Evolutionary conservation across 495 filamentous ascomycete genomes (phyloP).

Genomic region (Geoglossum glabrum): DNA sequence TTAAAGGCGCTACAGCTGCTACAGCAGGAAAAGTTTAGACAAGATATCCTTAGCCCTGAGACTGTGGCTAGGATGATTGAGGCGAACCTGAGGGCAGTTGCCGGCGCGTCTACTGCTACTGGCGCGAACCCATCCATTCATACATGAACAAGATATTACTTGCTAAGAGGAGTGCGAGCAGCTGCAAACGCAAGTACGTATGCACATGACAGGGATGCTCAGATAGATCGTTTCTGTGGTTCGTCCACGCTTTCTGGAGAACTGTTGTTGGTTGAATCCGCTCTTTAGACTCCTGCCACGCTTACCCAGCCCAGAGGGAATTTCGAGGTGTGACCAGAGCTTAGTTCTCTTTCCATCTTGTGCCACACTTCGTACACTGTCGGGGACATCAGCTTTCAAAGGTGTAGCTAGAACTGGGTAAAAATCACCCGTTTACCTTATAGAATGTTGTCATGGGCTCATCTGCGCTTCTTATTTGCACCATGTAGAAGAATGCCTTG

Average conservation of each 20-base stretch:
- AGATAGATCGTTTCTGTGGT: neutral
- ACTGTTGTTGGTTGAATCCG: neutral
- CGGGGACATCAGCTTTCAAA: neutral
- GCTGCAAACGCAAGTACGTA: neutral
- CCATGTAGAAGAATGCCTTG: constrained; percentile 81
- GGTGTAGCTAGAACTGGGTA: neutral
- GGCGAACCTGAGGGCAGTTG: constrained; percentile 16
- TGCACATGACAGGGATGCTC: neutral
- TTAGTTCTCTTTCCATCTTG: constrained; percentile 7
- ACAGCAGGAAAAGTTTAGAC: constrained; percentile 64
- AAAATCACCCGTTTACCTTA: constrained; percentile 37
- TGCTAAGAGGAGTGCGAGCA: neutral
- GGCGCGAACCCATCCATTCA: neutral
- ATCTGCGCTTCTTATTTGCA: constrained; percentile 94
- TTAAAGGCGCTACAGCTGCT: constrained; percentile 62
- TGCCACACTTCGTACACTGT: constrained; percentile 7
- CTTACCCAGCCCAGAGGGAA: neutral
- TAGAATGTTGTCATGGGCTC: constrained; percentile 96
- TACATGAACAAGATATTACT: neutral
- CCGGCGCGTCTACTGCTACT: neutral
- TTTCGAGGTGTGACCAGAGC: neutral
- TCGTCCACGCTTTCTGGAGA: neutral
- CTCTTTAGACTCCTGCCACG: neutral
- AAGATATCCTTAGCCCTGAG: constrained; percentile 60
- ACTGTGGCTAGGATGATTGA: constrained; percentile 41